Evolutionary conservation across 331 rosid species (phyloP), one percentile per base, ranked within the genome.

Genomic region (Quercus tomentella): DNA sequence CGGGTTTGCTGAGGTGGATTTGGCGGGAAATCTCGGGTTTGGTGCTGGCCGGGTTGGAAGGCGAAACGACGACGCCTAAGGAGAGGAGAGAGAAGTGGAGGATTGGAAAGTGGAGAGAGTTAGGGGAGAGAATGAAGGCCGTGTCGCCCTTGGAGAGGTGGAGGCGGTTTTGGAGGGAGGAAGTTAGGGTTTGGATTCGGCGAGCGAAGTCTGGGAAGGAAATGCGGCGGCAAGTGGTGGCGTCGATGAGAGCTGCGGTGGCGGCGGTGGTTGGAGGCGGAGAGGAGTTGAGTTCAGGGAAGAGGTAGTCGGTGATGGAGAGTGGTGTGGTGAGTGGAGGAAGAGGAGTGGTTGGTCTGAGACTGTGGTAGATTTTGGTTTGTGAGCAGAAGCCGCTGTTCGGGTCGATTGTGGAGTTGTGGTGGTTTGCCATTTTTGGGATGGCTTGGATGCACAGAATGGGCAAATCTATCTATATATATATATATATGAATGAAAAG

Each of bases 41-140:
- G 28, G 91, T 70, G 79, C 83, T 41, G 82, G 66, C 5, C 23
- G 93, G 93, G 35, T 89, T 89, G 4, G 77, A 77, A 0, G 93
- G 91, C 0, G 93, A 87, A 85, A 89, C 56, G 26, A 89, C 73
- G 12, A 81, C 90, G 30, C 93, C 91, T 7, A 88, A 16, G 4
- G 90, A 74, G 68, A 89, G 89, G 4, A 89, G 81, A 4, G 91
- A 86, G 85, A 88, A 86, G 89, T 70, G 78, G 77, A 89, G 87
- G 79, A 89, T 84, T 20, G 93, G 93, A 0, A 89, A 30, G 1
- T 78, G 70, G 30, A 76, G 6, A 14, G 80, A 73, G 57, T 88
- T 89, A 0, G 90, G 87, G n/a, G 89, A 87, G 73, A 89, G 81
- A 3, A 89, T 3, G n/a, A 89, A 73, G 5, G 87, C 91, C 0